These are phyloP conservation scores for Xylaria bambusicola DNA, from an alignment of 495 filamentous ascomycete genomes.

Conservation along the genomic window DNA sequence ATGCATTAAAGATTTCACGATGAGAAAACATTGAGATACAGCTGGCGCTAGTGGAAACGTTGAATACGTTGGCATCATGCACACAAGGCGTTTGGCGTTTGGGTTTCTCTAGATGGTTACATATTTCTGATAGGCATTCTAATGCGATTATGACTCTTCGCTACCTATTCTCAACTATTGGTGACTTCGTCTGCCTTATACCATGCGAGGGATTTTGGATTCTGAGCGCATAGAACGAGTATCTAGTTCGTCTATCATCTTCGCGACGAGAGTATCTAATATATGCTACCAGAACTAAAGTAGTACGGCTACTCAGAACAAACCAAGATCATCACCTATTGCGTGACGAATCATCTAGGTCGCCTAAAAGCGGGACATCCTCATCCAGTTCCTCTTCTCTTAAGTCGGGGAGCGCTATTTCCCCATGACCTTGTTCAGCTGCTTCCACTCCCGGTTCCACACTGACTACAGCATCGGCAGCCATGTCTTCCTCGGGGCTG, in stretches of 20 bases:
- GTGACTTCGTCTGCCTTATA: too few relatives aligned
- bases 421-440: conserved; percentile 22
- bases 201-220: too few relatives aligned
- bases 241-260: neutral
- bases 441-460: conserved; percentile 7
- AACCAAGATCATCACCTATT: neutral
- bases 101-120: too few relatives aligned
- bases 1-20: neutral
- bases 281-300: neutral
- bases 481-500: too few relatives aligned
- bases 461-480: too few relatives aligned
- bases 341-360: conserved; percentile 17
- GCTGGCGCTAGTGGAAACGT: neutral
- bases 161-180: too few relatives aligned
- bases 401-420: conserved; percentile 21
- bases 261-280: neutral
- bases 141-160: conserved; percentile 17
- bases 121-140: neutral
- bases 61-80: too few relatives aligned
- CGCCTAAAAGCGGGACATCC: conserved; percentile 30
- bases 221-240: neutral
- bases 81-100: conserved; percentile 14
- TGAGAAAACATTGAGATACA: neutral
- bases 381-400: conserved; percentile 30
- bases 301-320: too few relatives aligned